These are phyloP conservation scores for Gnomoniopsis sp. DNA, from an alignment of 2,329 filamentous ascomycete genomes.

Conservation along the genomic window DNA sequence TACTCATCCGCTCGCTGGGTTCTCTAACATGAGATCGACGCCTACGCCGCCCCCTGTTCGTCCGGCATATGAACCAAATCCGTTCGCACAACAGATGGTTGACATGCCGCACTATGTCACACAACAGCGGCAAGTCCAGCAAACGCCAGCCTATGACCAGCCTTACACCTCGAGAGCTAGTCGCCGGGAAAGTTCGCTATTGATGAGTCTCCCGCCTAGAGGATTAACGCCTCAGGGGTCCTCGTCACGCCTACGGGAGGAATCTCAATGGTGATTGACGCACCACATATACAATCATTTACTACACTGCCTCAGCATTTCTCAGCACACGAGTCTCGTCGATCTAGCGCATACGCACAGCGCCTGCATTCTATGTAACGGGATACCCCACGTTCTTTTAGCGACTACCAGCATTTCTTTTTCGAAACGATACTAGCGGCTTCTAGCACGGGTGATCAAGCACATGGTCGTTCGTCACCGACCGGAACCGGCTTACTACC, in stretches of 20 bases:
- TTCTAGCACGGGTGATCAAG: neutral
- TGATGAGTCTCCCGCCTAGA: conserved; percentile 45
- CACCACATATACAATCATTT: neutral
- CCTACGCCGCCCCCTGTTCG: conserved; percentile 42
- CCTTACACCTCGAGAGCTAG: conserved; percentile 37
- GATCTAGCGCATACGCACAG: conserved; percentile 2
- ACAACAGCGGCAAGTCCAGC: conserved; percentile 23
- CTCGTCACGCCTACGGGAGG: conserved; percentile 52
- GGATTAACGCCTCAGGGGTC: conserved; percentile 48
- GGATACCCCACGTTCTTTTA: conserved; percentile 7
- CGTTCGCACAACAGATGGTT: conserved; percentile 34
- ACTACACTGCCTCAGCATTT: conserved; percentile 1
- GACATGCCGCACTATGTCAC: conserved; percentile 30
- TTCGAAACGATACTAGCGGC: neutral
- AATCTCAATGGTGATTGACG: conserved; percentile 42
- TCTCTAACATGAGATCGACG: conserved; percentile 29
- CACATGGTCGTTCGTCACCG: neutral
- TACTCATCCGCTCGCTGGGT: conserved; percentile 23
- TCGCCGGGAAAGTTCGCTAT: conserved; percentile 60
- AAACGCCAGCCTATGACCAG: conserved; percentile 32
- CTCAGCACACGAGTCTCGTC: neutral
- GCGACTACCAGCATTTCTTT: neutral
- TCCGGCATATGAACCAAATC: conserved; percentile 40
- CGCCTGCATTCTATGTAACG: neutral
- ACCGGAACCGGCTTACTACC: conserved; percentile 3